phyloP scores from a whole-genome alignment of 129 eudicot species.

The Centrapalus pauciflorus region DNA sequence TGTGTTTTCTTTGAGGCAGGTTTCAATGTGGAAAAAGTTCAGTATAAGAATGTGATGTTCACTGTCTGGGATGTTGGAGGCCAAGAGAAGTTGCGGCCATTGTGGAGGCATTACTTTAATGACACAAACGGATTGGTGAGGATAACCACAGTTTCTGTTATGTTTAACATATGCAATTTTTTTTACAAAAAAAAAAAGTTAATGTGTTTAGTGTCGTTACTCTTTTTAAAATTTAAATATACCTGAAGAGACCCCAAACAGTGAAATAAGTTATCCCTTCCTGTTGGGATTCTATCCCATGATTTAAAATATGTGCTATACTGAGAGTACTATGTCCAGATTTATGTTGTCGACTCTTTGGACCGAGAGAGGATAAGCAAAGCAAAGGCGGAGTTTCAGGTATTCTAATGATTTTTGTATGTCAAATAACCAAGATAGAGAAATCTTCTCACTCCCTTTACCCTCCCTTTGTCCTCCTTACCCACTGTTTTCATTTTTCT shows the following conservation, averaged over 20 bases:
- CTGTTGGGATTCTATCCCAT: neutral
- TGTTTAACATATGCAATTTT: neutral
- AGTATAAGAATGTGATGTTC: conserved; percentile 89
- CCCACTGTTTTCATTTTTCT: conserved; percentile 18
- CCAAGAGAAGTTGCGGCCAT: conserved; percentile 91
- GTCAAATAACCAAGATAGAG: neutral
- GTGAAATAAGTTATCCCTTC: neutral
- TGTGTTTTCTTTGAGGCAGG: conserved; percentile 44
- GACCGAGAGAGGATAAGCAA: conserved; percentile 93
- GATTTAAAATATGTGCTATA: neutral
- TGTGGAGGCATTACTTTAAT: conserved; percentile 98
- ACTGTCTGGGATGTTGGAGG: conserved; percentile 99
- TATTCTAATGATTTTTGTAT: conserved; percentile 16
- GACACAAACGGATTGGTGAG: conserved; percentile 95
- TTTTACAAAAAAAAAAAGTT: no score
- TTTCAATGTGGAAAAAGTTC: conserved; percentile 98
- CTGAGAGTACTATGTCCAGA: conserved; percentile 43
- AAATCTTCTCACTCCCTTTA: neutral
- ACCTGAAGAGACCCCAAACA: neutral
- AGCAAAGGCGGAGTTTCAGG: conserved; percentile 98
- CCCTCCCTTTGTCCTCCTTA: neutral
- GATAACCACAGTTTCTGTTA: neutral
- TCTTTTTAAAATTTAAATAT: neutral
- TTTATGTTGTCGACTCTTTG: conserved; percentile 98
- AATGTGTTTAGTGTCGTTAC: neutral